These are phyloP conservation scores for Melampsora occidentalis DNA, from an alignment of 1,284 basidiomycete species.

Conservation along the genomic window DNA sequence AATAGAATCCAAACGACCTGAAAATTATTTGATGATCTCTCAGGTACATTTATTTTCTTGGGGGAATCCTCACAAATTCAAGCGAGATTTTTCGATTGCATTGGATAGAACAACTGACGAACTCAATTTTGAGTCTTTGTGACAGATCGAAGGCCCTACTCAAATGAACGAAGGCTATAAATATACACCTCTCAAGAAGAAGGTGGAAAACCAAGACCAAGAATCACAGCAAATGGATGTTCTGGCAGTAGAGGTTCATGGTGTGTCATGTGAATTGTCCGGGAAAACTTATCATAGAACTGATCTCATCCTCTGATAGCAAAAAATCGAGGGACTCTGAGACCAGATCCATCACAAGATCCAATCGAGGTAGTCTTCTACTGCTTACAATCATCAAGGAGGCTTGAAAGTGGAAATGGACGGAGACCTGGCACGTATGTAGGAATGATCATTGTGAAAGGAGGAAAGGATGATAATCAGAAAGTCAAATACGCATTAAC, in stretches of 20 bases:
- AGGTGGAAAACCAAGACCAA: conserved; percentile 54
- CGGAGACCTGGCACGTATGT: conserved; percentile 56
- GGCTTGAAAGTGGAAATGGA: conserved; percentile 56
- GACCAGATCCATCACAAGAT: conserved; percentile 72
- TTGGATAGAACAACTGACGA: background rate
- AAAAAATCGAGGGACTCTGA: conserved; percentile 58
- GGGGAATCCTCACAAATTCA: too few relatives aligned
- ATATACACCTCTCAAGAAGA: conserved; percentile 34
- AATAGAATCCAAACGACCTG: background rate
- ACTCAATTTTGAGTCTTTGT: background rate
- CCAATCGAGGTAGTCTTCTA: conserved; percentile 71
- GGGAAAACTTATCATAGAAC: background rate
- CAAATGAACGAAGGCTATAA: conserved; percentile 39
- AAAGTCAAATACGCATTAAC: conserved; percentile 47
- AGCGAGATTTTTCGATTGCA: too few relatives aligned
- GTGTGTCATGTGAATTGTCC: conserved; percentile 56
- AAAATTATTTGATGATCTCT: conserved; percentile 40
- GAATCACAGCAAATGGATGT: conserved; percentile 75
- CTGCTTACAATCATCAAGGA: conserved; percentile 63
- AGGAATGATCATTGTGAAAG: conserved; percentile 64
- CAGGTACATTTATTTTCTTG: conserved; percentile 17
- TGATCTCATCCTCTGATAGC: background rate
- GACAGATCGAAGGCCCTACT: conserved; percentile 42
- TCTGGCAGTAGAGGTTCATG: conserved; percentile 78
- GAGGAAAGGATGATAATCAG: conserved; percentile 11